Conservation (phyloP, 257 asterid species). For the Solanum bukasovii region DNA sequence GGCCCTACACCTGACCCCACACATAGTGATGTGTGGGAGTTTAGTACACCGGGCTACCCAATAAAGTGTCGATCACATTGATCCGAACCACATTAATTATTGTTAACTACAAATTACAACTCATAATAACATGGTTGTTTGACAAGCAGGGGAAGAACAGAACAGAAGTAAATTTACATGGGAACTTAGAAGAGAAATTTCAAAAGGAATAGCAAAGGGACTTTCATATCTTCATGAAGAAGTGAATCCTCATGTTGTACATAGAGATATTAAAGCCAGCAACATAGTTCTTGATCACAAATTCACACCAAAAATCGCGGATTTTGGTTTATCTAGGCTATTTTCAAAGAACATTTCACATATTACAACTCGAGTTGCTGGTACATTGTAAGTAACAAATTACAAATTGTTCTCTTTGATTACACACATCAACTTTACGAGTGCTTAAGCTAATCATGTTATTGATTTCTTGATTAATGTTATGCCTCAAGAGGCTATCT, state of each 20-base stretch:
- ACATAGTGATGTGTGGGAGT: background rate
- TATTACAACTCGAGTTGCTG: constrained; percentile 80
- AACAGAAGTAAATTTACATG: constrained; percentile 49
- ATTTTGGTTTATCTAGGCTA: constrained; percentile 67
- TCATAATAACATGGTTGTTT: background rate
- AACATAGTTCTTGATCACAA: constrained; percentile 56
- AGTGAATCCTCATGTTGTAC: constrained; percentile 54
- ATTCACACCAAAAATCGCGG: constrained; percentile 54
- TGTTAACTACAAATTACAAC: background rate
- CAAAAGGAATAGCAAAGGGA: constrained; percentile 54
- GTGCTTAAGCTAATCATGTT: background rate
- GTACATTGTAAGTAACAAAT: constrained; percentile 52
- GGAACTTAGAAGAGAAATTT: constrained; percentile 36
- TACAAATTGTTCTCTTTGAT: background rate
- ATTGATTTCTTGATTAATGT: background rate
- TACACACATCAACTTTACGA: background rate
- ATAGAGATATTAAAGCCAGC: constrained; percentile 64
- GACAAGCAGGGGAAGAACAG: constrained; percentile 34
- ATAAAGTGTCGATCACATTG: background rate
- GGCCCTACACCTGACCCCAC: background rate
- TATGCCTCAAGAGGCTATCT: constrained; percentile 50
- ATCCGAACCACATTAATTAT: background rate
- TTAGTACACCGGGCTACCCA: background rate
- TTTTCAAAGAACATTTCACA: constrained; percentile 39
- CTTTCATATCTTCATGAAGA: constrained; percentile 64